Percentiles rank a stretch among this genome's conserved stretches.
These are phyloP conservation scores for Trypanosoma scelopori DNA, from an alignment of 208 protist species.

Conservation along the genomic window DNA sequence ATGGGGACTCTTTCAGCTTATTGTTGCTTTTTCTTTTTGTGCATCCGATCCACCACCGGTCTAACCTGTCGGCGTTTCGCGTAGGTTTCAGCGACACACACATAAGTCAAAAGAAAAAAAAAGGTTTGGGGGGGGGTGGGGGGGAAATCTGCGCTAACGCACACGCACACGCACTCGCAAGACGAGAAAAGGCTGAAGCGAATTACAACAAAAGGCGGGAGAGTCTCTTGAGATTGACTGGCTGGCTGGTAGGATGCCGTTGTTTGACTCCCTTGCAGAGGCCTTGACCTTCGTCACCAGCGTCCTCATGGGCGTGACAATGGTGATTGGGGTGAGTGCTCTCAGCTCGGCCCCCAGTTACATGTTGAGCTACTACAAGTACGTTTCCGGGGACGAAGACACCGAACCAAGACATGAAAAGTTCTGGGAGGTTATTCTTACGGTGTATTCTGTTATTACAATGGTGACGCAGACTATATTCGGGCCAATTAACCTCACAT, in stretches of 20 bases:
- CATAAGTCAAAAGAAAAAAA: no score
- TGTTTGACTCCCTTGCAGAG: constrained; percentile 3
- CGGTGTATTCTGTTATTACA: constrained; percentile 79
- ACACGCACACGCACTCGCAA: no score
- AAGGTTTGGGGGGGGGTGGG: no score
- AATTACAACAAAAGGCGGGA: no score
- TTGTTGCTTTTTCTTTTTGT: no score
- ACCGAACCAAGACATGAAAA: constrained; percentile 32
- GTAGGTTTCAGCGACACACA: no score
- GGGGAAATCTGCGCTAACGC: no score
- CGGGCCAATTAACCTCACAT: constrained; percentile 69
- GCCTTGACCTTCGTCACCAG: constrained; percentile 60
- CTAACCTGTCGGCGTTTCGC: no score
- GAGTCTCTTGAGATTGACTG: no score
- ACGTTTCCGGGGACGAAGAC: constrained; percentile 36
- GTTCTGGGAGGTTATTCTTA: constrained; percentile 78
- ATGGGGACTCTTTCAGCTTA: no score
- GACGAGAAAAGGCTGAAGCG: no score
- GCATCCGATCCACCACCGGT: no score
- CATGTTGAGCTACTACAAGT: constrained; percentile 87
- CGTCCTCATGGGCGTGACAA: constrained; percentile 73
- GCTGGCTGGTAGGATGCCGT: neutral
- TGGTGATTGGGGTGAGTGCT: constrained; percentile 89
- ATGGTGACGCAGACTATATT: constrained; percentile 72
- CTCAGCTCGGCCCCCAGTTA: constrained; percentile 86